These are phyloP conservation scores for Ailanthus altissimus DNA, from an alignment of 345 rosid genomes.

Conservation along the genomic window DNA sequence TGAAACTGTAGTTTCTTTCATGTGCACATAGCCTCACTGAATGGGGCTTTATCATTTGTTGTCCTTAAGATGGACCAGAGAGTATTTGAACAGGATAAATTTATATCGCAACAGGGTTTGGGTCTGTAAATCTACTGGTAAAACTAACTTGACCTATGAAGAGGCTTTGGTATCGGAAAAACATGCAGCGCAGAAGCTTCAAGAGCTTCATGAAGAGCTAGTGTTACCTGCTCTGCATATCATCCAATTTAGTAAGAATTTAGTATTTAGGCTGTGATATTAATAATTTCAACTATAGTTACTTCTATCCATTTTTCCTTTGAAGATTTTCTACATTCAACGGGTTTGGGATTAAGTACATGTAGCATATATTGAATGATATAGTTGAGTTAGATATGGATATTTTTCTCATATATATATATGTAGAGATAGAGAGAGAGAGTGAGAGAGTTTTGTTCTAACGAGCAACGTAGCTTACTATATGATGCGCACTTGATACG, in stretches of 20 bases:
- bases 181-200: slow-evolving; percentile 66
- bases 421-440: no score
- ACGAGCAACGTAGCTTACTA: no score
- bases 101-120: slow-evolving; percentile 80
- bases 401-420: not conserved
- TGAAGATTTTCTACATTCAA: not conserved
- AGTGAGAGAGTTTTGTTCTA: no score
- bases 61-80: slow-evolving; percentile 53
- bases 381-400: not conserved
- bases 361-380: not conserved
- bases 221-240: slow-evolving; percentile 62
- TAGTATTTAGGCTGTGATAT: no score
- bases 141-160: slow-evolving; percentile 80
- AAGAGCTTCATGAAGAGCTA: slow-evolving; percentile 70
- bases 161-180: slow-evolving; percentile 97
- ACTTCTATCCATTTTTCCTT: not conserved
- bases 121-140: slow-evolving; percentile 87
- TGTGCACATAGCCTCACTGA: not conserved
- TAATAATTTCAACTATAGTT: no score
- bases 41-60: slow-evolving; percentile 22
- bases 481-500: no score
- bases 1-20: not conserved
- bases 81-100: slow-evolving; percentile 73
- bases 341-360: not conserved
- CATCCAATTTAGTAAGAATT: slow-evolving; percentile 80